A percentile compares a stretch with the other conserved stretches of the same genome.
Conservation (phyloP, 331 rosid genomes). For the Pyrus hybrid region DNA sequence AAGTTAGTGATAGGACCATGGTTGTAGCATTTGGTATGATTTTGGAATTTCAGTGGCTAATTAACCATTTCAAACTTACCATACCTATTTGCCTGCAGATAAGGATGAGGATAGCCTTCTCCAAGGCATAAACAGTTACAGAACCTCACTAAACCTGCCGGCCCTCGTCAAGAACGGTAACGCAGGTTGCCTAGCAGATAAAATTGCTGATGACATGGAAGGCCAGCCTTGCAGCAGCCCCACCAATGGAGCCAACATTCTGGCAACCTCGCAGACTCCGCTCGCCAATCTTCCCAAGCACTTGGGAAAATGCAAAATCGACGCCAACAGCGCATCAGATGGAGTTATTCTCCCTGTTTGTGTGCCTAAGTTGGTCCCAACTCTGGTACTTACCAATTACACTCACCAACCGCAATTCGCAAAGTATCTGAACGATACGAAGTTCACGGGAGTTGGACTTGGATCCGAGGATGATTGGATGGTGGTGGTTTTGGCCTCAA, state of each 20-base stretch:
- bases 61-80: neutral
- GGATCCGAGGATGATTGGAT: conserved; percentile 50
- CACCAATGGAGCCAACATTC: conserved; percentile 16
- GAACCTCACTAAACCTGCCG: conserved; percentile 33
- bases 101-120: conserved; percentile 53
- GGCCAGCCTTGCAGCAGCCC: conserved; percentile 41
- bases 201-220: conserved; percentile 52
- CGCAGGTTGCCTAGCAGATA: conserved; percentile 63
- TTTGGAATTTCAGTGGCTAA: neutral
- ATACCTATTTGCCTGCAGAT: conserved; percentile 11
- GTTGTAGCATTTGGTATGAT: neutral
- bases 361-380: conserved; percentile 23
- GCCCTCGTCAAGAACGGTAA: conserved; percentile 31
- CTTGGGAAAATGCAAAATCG: conserved; percentile 28
- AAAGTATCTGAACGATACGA: conserved; percentile 38
- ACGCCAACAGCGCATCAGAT: conserved; percentile 32
- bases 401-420: conserved; percentile 19
- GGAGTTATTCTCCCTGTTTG: conserved; percentile 52
- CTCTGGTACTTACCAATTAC: conserved; percentile 33
- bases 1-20: neutral
- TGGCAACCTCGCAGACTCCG: conserved; percentile 7
- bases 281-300: conserved; percentile 30
- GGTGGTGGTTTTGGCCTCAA: conserved; percentile 43
- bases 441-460: conserved; percentile 36
- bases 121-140: conserved; percentile 66